Conservation (phyloP, 108 stramenopile genomes). For the Stephanodiscus triporus region DNA sequence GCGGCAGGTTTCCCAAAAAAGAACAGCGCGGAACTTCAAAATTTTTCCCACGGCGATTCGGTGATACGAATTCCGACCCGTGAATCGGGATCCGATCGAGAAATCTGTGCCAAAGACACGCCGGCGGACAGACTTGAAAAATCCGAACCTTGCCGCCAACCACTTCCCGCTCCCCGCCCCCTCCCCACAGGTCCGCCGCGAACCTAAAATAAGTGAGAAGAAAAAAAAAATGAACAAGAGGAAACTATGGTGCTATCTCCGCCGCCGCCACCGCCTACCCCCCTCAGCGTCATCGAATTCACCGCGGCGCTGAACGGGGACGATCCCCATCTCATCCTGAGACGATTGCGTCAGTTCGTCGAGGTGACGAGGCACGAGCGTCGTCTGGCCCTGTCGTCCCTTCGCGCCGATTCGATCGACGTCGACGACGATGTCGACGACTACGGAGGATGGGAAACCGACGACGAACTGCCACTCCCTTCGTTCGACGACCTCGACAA, state of each 20-base stretch:
- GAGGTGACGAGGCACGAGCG: constrained; percentile 53
- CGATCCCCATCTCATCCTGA: constrained; percentile 59
- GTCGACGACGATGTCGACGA: constrained; percentile 30
- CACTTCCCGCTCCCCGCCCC: too few species aligned
- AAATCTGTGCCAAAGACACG: too few species aligned
- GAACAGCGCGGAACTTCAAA: not conserved
- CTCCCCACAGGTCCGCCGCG: too few species aligned
- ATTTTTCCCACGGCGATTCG: not conserved
- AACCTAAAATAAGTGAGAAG: too few species aligned
- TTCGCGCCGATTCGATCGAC: not conserved
- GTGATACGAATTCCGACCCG: too few species aligned
- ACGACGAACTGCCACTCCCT: not conserved
- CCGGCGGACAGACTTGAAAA: too few species aligned
- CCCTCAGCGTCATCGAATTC: constrained; percentile 80
- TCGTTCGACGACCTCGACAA: not conserved
- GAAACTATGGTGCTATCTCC: not conserved
- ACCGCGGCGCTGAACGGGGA: constrained; percentile 79
- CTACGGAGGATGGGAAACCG: constrained; percentile 24
- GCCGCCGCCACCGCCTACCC: constrained; percentile 1
- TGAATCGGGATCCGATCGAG: too few species aligned
- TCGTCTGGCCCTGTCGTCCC: constrained; percentile 12
- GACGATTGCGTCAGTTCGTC: constrained; percentile 59
- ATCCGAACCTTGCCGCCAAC: too few species aligned
- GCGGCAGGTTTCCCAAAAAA: constrained; percentile 2
- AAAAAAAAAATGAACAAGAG: constrained; percentile 3